Percentiles rank a stretch among this genome's conserved stretches.
phyloP scores from a whole-genome alignment of 2,329 filamentous ascomycete genomes.

The Juglanconis juglandina region DNA sequence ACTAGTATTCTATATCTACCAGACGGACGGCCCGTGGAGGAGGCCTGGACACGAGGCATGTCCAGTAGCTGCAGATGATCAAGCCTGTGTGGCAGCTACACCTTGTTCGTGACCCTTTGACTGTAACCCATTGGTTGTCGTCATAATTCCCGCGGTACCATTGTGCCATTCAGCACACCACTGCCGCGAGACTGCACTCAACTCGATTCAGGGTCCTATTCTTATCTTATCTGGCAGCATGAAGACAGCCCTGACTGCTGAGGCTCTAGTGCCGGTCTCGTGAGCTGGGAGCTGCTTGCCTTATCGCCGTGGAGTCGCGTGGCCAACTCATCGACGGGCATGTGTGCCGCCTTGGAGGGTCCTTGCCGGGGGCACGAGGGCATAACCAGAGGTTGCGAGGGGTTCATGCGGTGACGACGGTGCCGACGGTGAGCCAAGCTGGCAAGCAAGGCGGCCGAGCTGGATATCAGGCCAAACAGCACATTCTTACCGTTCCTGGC shows the following conservation, averaged over 20 bases:
- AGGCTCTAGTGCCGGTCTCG: neutral
- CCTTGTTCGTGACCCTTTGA: conserved; percentile 10
- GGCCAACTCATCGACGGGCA: neutral
- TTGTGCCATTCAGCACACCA: neutral
- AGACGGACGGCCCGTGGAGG: too few species aligned
- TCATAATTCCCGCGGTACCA: neutral
- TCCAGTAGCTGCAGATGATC: conserved; percentile 9
- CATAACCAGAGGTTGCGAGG: neutral
- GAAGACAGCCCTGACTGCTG: neutral
- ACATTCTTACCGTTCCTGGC: too few species aligned
- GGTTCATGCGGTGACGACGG: neutral
- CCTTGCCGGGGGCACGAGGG: neutral
- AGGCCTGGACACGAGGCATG: too few species aligned
- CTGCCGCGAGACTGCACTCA: neutral
- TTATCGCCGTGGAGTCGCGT: conserved; percentile 6
- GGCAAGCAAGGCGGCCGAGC: too few species aligned
- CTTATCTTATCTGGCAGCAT: conserved; percentile 13
- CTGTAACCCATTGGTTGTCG: neutral
- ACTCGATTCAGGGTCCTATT: neutral
- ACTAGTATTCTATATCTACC: neutral
- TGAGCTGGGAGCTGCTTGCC: neutral
- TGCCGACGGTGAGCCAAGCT: too few species aligned
- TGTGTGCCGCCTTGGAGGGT: neutral
- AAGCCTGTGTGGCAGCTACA: conserved; percentile 4
- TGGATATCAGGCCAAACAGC: too few species aligned